These are phyloP conservation scores for Lycium ferocissimum DNA, from an alignment of 257 asterid species.

Conservation along the genomic window DNA sequence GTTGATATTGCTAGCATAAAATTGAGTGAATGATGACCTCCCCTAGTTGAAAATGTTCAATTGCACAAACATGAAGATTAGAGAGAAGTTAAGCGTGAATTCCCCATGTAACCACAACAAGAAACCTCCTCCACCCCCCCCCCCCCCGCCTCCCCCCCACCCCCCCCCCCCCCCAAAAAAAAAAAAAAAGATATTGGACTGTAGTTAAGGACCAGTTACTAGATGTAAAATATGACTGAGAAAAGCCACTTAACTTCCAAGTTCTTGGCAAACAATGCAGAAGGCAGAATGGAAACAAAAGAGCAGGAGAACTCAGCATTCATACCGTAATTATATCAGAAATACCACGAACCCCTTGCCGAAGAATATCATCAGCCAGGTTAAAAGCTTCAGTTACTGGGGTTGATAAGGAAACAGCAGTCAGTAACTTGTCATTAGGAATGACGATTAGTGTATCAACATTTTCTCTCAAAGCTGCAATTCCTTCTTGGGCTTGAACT, in stretches of 20 bases:
- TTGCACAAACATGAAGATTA: background rate
- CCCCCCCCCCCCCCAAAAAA: background rate
- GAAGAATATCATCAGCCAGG: constrained; percentile 96
- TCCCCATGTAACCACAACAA: background rate
- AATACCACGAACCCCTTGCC: constrained; percentile 98
- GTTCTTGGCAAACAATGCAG: background rate
- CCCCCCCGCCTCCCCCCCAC: no score
- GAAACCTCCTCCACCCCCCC: background rate
- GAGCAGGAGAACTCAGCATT: constrained; percentile 19
- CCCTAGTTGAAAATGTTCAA: constrained; percentile 8
- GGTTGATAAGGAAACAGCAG: constrained; percentile 92
- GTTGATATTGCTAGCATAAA: background rate
- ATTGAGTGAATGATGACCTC: constrained; percentile 11
- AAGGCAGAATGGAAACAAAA: background rate
- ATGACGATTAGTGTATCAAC: constrained; percentile 95
- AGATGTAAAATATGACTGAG: background rate
- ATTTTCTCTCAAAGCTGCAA: constrained; percentile 88
- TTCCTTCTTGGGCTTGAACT: constrained; percentile 98
- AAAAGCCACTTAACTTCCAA: constrained; percentile 16
- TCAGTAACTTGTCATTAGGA: constrained; percentile 88
- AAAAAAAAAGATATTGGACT: background rate
- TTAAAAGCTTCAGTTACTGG: constrained; percentile 98
- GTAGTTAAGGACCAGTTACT: background rate
- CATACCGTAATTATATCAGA: constrained; percentile 93
- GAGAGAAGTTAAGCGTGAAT: background rate